phyloP scores from a whole-genome alignment of 2,329 filamentous ascomycete species.

The Colletotrichum sp. region DNA sequence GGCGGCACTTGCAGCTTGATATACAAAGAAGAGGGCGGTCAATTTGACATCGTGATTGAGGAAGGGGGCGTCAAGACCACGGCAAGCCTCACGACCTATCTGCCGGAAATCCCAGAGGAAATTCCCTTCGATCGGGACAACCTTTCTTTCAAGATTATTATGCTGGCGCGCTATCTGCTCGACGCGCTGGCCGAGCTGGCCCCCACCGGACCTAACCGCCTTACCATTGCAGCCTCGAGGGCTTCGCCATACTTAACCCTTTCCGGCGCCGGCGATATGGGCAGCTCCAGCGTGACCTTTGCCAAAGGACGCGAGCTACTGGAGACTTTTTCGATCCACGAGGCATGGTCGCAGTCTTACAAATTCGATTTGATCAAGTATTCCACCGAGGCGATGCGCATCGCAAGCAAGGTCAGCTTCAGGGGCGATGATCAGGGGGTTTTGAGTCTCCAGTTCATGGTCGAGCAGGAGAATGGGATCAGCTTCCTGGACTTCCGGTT shows the following conservation, averaged over 20 bases:
- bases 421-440: constrained; percentile 89
- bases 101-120: constrained; percentile 74
- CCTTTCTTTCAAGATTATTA: constrained; percentile 91
- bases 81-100: constrained; percentile 88
- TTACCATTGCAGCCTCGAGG: constrained; percentile 71
- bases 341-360: constrained; percentile 73
- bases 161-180: constrained; percentile 76
- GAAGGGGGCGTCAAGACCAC: constrained; percentile 88
- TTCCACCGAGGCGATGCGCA: constrained; percentile 89
- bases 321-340: constrained; percentile 73
- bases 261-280: constrained; percentile 65
- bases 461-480: constrained; percentile 77
- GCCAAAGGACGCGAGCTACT: constrained; percentile 69
- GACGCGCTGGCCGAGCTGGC: constrained; percentile 75
- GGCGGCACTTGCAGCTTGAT: constrained; percentile 84
- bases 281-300: constrained; percentile 71
- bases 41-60: constrained; percentile 84
- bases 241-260: constrained; percentile 76
- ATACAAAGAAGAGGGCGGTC: constrained; percentile 76
- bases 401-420: constrained; percentile 90
- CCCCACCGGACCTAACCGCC: constrained; percentile 72
- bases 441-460: constrained; percentile 93
- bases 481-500: constrained; percentile 86
- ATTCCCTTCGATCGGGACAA: constrained; percentile 88
- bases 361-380: constrained; percentile 87